phyloP scores from a whole-genome alignment of 2,329 filamentous ascomycete species.

The Thermomyces lanuginosus region DNA sequence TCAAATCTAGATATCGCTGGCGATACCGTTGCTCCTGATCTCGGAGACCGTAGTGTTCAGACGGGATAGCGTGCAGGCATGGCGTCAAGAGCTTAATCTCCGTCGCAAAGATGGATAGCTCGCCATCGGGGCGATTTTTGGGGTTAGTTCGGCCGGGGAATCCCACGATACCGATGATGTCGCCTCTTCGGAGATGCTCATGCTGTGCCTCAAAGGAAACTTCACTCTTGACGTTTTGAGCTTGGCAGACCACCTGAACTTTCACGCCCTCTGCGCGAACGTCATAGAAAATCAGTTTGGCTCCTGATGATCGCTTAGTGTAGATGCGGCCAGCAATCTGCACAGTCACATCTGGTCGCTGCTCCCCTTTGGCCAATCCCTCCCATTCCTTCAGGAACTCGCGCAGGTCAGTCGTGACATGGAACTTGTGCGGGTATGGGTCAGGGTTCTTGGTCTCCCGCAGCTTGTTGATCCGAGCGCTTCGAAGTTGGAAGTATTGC shows the following conservation, averaged over 20 bases:
- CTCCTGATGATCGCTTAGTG: constrained; percentile 64
- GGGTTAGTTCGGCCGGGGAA: constrained; percentile 74
- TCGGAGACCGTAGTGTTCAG: constrained; percentile 83
- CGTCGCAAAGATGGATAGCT: constrained; percentile 82
- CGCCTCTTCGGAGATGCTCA: constrained; percentile 72
- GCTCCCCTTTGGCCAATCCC: constrained; percentile 70
- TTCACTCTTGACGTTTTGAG: constrained; percentile 55
- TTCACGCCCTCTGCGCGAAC: constrained; percentile 58
- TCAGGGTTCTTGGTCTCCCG: constrained; percentile 58
- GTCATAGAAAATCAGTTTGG: constrained; percentile 87
- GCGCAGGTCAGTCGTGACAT: constrained; percentile 64
- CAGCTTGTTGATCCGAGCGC: constrained; percentile 61
- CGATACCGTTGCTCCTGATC: constrained; percentile 87
- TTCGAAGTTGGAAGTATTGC: constrained; percentile 96
- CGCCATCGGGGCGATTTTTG: constrained; percentile 74
- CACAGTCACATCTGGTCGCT: constrained; percentile 56
- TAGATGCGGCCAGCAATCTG: constrained; percentile 75
- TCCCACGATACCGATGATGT: constrained; percentile 77
- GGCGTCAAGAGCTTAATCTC: constrained; percentile 76
- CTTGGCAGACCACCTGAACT: constrained; percentile 84
- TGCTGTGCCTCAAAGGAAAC: constrained; percentile 74
- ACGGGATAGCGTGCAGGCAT: constrained; percentile 74
- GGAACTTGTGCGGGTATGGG: constrained; percentile 89
- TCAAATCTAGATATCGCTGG: constrained; percentile 84
- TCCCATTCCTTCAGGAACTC: constrained; percentile 66